Conservation (phyloP, 1,284 basidiomycete genomes). For the Serendipita sp. region DNA sequence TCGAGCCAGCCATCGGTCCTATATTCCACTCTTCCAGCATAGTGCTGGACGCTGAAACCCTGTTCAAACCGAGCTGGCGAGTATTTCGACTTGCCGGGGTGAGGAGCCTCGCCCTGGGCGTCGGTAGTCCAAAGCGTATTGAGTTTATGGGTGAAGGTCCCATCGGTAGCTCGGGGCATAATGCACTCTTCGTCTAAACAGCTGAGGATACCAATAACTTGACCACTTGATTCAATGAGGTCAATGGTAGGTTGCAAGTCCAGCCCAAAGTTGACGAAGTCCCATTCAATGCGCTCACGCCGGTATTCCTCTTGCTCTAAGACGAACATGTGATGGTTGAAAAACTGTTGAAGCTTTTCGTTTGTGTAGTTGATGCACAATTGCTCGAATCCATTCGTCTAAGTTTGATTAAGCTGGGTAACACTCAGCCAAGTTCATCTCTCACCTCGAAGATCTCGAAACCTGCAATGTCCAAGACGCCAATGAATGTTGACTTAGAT, state of each 20-base stretch:
- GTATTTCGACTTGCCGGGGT: conserved; percentile 73
- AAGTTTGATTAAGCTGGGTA: background rate
- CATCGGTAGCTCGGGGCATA: conserved; percentile 95
- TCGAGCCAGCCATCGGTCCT: conserved; percentile 93
- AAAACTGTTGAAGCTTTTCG: conserved; percentile 92
- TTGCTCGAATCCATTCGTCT: conserved; percentile 88
- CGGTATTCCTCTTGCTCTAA: conserved; percentile 98
- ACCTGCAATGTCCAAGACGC: conserved; percentile 97
- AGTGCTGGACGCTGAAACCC: conserved; percentile 93
- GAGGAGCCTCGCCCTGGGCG: conserved; percentile 35
- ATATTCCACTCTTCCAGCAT: conserved; percentile 95
- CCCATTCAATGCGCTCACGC: conserved; percentile 94
- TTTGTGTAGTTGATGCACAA: conserved; percentile 99
- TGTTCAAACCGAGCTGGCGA: conserved; percentile 79
- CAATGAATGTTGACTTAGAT: conserved; percentile 90
- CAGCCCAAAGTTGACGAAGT: conserved; percentile 96
- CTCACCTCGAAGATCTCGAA: conserved; percentile 72
- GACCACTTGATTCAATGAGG: conserved; percentile 74
- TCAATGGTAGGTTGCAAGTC: conserved; percentile 98
- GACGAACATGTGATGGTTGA: conserved; percentile 99
- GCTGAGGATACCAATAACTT: conserved; percentile 79
- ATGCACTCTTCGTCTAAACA: conserved; percentile 97
- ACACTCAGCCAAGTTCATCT: background rate
- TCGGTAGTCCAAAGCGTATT: conserved; percentile 54
- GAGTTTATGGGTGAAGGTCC: conserved; percentile 91